Conservation (phyloP, 2,329 filamentous ascomycete genomes). For the Rugonectria rugulosa region DNA sequence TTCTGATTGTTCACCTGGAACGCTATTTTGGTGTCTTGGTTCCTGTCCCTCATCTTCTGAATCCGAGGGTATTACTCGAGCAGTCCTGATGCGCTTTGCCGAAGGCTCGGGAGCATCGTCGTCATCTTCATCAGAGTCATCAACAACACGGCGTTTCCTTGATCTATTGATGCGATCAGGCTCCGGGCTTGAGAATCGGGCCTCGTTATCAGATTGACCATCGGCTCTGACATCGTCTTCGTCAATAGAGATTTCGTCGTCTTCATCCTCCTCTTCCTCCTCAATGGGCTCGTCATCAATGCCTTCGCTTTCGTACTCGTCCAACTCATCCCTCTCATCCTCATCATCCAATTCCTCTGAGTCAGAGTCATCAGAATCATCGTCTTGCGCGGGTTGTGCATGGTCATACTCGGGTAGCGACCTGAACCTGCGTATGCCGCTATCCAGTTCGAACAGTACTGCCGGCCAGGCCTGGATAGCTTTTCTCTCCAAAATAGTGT, state of each 20-base stretch:
- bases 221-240: constrained; percentile 14
- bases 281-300: constrained; percentile 47
- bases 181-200: constrained; percentile 44
- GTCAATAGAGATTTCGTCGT: constrained; percentile 34
- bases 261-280: constrained; percentile 38
- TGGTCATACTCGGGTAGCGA: constrained; percentile 19
- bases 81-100: constrained; percentile 36
- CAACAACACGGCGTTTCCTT: background rate
- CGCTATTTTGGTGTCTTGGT: background rate
- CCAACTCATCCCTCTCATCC: constrained; percentile 28
- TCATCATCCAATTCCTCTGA: constrained; percentile 24
- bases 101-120: constrained; percentile 30
- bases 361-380: constrained; percentile 25
- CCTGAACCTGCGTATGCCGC: constrained; percentile 27
- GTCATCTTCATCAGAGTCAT: constrained; percentile 23
- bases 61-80: constrained; percentile 31
- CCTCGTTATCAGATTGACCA: constrained; percentile 12
- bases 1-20: constrained; percentile 26
- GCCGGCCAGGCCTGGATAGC: constrained; percentile 41
- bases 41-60: constrained; percentile 28
- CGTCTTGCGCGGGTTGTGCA: constrained; percentile 13
- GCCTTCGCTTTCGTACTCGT: constrained; percentile 50
- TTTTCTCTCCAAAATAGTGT: constrained; percentile 3
- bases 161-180: constrained; percentile 24
- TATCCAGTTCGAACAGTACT: constrained; percentile 38